Conservation (phyloP, 2,329 filamentous ascomycete species). For the Cylindrodendrum hubeiense region DNA sequence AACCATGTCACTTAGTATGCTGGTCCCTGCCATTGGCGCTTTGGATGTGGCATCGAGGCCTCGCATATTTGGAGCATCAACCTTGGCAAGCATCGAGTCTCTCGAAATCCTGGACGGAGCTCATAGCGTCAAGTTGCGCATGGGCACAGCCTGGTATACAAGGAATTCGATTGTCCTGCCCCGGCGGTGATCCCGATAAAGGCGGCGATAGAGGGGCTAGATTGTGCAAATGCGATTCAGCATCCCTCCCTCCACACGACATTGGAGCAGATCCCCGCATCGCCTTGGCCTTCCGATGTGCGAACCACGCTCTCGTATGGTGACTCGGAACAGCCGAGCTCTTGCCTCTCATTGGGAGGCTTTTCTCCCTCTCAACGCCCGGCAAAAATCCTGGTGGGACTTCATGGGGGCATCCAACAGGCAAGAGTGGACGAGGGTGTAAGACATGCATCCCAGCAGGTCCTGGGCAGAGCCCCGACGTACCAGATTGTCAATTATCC, state of each 20-base stretch:
- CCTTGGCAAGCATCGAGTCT: slow-evolving; percentile 3
- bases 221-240: neutral
- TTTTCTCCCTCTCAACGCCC: neutral
- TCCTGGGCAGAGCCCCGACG: slow-evolving; percentile 4
- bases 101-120: neutral
- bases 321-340: slow-evolving; percentile 6
- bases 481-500: slow-evolving; percentile 21
- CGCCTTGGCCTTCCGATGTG: slow-evolving; percentile 9
- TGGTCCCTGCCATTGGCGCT: slow-evolving; percentile 23
- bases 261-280: slow-evolving; percentile 7
- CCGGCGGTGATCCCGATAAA: neutral
- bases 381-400: neutral
- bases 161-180: neutral
- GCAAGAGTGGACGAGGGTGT: slow-evolving; percentile 9
- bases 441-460: slow-evolving; percentile 20
- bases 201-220: neutral
- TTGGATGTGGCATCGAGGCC: slow-evolving; percentile 25
- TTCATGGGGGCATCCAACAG: slow-evolving; percentile 9
- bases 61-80: slow-evolving; percentile 14
- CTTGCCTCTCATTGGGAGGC: slow-evolving; percentile 2
- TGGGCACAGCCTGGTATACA: neutral
- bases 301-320: slow-evolving; percentile 16
- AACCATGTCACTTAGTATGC: slow-evolving; percentile 18
- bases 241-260: slow-evolving; percentile 7
- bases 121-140: neutral